Evolutionary conservation across 1,139 yeast species (phyloP), one percentile per base, ranked within the genome.

Genomic region (Geotrichum macrosporum): DNA sequence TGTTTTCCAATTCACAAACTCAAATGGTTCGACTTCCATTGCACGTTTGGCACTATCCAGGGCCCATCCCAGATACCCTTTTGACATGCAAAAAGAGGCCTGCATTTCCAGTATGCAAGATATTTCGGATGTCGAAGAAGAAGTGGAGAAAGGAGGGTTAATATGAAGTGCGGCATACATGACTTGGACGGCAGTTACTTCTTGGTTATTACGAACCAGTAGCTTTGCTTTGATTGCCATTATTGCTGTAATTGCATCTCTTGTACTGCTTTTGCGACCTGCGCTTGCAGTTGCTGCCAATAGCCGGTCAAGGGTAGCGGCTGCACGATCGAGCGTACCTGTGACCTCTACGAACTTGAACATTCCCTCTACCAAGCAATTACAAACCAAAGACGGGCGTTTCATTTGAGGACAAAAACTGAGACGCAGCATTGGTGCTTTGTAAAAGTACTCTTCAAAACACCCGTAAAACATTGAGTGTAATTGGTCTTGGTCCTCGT

Each of bases 1-100:
- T 51, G 74, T 69, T 15, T 82, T 77, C 97, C 97, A 89, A 5
- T 92, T 72, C 53, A 76, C 75, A 64, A 85, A 88, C 60, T 84
- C 95, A 1, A 92, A 80, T 0, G 97, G 96, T 1, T 88, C 76
- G 0, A 89, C 73, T 54, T 81, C 78, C 9, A 87, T 87, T 1
- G 95, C 84, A 51, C 81, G 78, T 41, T 75, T 73, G 0, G 95
- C 86, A 46, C 85, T 73, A 44, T 77, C 76, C 36, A 84, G 71
- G 0, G 97, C 96, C 57, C 86, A 69, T 53, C 83, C 86, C 41
- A 75, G 73, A 45, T 85, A 72, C 41, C 73, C 73, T 63, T 84
- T 87, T 20, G 72, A 70, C 19, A 84, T 67, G 60, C 94, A 75
- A 60, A 84, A 87, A 57, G 76, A 74, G 1, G 87, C 79, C 68